Conservation (phyloP, 805 yeast species). For the Cyberlindnera mycetangii region DNA sequence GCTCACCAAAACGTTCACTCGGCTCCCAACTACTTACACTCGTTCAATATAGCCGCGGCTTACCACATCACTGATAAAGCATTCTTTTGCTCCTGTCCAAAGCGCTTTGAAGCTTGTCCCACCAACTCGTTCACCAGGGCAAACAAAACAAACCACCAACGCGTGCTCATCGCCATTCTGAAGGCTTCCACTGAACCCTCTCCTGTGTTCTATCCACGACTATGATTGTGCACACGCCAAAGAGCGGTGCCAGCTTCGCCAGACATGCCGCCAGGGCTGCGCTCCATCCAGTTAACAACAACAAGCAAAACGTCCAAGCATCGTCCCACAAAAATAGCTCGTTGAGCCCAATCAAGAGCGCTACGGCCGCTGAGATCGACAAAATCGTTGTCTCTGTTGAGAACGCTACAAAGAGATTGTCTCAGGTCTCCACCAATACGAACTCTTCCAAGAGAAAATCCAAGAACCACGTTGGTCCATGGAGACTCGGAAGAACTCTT, state of each 20-base stretch:
- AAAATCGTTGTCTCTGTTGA: slow-evolving; percentile 30
- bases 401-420: slow-evolving; percentile 29
- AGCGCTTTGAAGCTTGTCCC: too few relatives aligned
- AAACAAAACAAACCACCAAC: background rate
- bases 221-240: slow-evolving; percentile 5
- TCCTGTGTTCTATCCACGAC: background rate
- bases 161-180: background rate
- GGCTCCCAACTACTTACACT: slow-evolving; percentile 7
- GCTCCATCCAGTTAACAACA: slow-evolving; percentile 4
- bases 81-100: too few relatives aligned
- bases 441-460: slow-evolving; percentile 30
- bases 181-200: background rate
- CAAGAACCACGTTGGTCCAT: slow-evolving; percentile 68
- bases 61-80: too few relatives aligned
- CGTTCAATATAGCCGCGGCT: slow-evolving; percentile 3
- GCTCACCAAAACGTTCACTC: background rate
- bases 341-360: slow-evolving; percentile 3
- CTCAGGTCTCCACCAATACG: slow-evolving; percentile 29
- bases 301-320: background rate
- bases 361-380: slow-evolving; percentile 24
- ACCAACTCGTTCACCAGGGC: background rate
- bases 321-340: slow-evolving; percentile 9
- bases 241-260: slow-evolving; percentile 21
- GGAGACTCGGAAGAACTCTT: slow-evolving; percentile 92
- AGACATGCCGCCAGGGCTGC: slow-evolving; percentile 26